Base-by-base conservation (phyloP, 202 grass and related monocot species). In the Setaria viridis region DNA sequence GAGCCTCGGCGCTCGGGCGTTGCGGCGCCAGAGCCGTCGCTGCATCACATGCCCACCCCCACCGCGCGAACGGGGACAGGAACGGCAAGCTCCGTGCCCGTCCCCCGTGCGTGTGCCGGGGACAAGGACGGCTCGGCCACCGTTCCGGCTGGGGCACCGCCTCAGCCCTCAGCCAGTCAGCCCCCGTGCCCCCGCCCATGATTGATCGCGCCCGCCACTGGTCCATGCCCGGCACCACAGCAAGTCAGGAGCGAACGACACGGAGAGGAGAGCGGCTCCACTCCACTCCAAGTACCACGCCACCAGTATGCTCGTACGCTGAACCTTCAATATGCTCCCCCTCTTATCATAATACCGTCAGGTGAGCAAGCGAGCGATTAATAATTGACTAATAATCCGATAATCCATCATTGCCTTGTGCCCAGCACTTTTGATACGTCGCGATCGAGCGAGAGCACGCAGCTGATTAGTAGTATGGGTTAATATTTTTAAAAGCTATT, bases 61-160 rank as follows among this genome's bases (percentile, higher is more conserved):
- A 41, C 32, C 69, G 20, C 60, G 37, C 39, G 47, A 12, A 49
- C 47, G 47, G 47, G 47, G 12, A 49, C 47, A 10, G 47, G 9
- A 11, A 48, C 39, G 57, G 30, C 50, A 5, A 67, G 69, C 69
- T 41, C 39, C 39, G 7, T 9, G 43, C 8, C 15, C 11, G 47
- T 11, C n/a, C n/a, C 45, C 20, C n/a, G 69, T 49, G 50, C 70
- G 43, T 9, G 43, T 45, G 25, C 46, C 16, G 46, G 12, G 32
- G 33, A 65, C 65, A 55, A 34, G 60, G 72, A 76, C 71, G 33
- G 19, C n/a, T 59, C 67, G 20, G 34, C 64, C 64, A 57, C 49
- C 64, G 51, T 68, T 76, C 3, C 3, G 15, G 11, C 43, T 10
- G 56, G 20, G 56, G 56, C 70, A 6, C 11, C 37, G 2, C 3